Conservation (phyloP, 345 rosid genomes). For the Populus pruinosa region DNA sequence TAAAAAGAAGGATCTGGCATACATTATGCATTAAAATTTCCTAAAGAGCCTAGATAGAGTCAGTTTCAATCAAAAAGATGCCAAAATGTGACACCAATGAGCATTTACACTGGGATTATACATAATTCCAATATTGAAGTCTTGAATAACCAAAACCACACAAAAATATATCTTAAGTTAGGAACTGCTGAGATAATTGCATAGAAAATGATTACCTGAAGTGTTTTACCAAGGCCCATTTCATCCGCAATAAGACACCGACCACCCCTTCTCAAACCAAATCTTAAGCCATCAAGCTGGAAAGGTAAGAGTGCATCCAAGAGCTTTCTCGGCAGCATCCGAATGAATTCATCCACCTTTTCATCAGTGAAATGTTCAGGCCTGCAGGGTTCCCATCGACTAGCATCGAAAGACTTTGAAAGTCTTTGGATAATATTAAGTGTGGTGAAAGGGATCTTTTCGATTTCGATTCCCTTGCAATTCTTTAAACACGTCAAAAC, state of each 20-base stretch:
- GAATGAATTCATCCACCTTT: conserved; percentile 54
- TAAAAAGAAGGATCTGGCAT: too few species aligned
- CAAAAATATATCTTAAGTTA: not conserved
- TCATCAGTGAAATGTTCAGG: conserved; percentile 74
- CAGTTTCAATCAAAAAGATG: not conserved
- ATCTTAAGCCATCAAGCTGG: conserved; percentile 79
- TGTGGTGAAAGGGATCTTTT: conserved; percentile 77
- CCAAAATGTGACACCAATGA: not conserved
- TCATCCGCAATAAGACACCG: conserved; percentile 96
- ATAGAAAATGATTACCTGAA: conserved; percentile 52
- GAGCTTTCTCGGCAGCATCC: conserved; percentile 57
- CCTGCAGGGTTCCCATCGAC: conserved; percentile 72
- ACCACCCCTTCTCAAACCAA: conserved; percentile 82
- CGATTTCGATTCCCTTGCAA: conserved; percentile 47
- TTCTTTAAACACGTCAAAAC: conserved; percentile 63
- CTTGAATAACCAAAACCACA: not conserved
- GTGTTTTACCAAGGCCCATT: conserved; percentile 98
- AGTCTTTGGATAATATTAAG: conserved; percentile 67
- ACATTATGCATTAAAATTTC: not conserved
- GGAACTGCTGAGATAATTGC: not conserved
- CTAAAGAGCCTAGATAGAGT: not conserved
- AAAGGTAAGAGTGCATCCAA: conserved; percentile 69
- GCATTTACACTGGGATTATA: not conserved
- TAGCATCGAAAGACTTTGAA: conserved; percentile 43
- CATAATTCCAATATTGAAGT: not conserved